Conservation (phyloP, 2,329 filamentous ascomycete species). For the Mycogone perniciosa region DNA sequence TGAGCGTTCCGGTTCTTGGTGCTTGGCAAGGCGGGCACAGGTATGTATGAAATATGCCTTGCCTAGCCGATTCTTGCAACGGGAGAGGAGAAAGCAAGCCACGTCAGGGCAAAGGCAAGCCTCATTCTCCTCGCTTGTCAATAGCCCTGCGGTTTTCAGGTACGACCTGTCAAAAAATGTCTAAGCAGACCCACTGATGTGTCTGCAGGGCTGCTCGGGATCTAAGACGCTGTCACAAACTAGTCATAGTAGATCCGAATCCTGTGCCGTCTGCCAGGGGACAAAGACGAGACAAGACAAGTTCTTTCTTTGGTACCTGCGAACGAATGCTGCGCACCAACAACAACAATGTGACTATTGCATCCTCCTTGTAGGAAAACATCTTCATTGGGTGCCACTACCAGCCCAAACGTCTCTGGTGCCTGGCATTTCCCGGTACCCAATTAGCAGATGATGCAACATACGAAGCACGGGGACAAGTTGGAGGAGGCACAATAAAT, state of each 20-base stretch:
- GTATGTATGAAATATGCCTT: no score
- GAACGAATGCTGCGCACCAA: background rate
- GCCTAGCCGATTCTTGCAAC: no score
- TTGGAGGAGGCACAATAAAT: background rate
- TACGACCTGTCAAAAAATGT: background rate
- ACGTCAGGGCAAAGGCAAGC: no score
- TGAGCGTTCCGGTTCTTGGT: no score
- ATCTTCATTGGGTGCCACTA: background rate
- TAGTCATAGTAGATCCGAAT: background rate
- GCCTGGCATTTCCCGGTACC: background rate
- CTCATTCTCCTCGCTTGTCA: no score
- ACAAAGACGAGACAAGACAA: background rate
- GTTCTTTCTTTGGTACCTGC: background rate
- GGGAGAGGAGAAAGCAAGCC: no score
- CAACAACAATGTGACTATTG: background rate
- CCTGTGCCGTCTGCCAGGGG: background rate
- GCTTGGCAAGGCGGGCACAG: no score
- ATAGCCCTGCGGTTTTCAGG: background rate
- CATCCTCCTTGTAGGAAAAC: background rate
- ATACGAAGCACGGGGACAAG: background rate
- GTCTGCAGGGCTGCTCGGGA: background rate
- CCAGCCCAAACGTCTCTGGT: background rate
- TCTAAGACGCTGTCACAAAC: background rate
- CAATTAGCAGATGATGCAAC: background rate
- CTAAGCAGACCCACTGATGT: background rate